Evolutionary conservation across 169 alveolate genomes (phyloP), one percentile per base, ranked within the genome.

Genomic region (Plasmodium adleri): DNA sequence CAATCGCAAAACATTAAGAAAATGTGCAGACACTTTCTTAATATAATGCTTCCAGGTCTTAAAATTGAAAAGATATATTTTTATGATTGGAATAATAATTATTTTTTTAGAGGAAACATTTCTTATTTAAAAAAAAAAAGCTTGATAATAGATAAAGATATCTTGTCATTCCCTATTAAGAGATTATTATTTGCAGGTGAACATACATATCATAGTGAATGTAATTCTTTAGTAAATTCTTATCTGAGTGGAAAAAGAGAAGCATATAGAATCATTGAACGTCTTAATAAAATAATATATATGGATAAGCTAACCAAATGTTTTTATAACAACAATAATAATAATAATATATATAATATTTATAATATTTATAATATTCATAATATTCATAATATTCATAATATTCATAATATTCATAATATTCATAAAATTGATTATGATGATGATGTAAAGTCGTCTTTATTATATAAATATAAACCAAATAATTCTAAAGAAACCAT

Each of bases 171-270:
- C 24, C 91, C 91, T 9, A 73, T 83, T 0, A 70, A 83, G n/a
- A 52, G 91, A 83, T 13, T 83, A 4, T 28, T 62, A 12, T 83
- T 83, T 43, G 91, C 91, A 12, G 91, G 91, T 1, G 91, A 83
- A 22, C 91, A 83, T 22, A 83, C 91, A 10, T 64, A 83, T 62
- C 66, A 56, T 28, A 56, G 63, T n/a, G 85, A 63, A 2, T 32
- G 78, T 17, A 70, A 66, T 17, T 12, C 85, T 12, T 32, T 83
- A 2, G 80, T 83, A 0, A 39, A 39, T 68, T 67, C 91, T 15
- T 83, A 28, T 56, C 54, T 83, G 3, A 83, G 91, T n/a, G 91
- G 91, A 3, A 83, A 83, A 47, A 68, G 91, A 1, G 91, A 83
- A 17, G 91, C 91, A 8, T 83, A 83, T 72, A 54, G 91, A 17